Evolutionary conservation across 371 early-diverging fungal species (phyloP).

Genomic region (Apophysomyces sp.): DNA sequence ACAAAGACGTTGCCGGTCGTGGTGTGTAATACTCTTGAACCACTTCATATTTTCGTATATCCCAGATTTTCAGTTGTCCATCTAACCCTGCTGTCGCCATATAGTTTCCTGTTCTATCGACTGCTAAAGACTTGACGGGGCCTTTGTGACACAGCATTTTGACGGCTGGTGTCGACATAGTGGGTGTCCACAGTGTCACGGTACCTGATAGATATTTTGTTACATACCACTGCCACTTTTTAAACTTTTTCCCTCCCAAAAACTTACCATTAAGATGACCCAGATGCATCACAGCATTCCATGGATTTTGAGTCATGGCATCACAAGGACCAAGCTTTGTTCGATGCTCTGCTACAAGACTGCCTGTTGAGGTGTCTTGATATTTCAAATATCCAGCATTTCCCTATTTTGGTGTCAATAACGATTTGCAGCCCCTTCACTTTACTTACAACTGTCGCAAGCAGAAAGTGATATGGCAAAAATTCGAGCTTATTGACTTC

Average conservation of each 20-base stretch:
- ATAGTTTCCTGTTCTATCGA: slow-evolving; percentile 85
- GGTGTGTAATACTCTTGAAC: slow-evolving; percentile 81
- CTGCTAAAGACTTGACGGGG: slow-evolving; percentile 83
- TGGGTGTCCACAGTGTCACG: slow-evolving; percentile 96
- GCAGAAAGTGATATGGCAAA: slow-evolving; percentile 96
- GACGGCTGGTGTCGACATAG: slow-evolving; percentile 77
- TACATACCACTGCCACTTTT: background rate
- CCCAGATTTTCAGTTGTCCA: slow-evolving; percentile 94
- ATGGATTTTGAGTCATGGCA: slow-evolving; percentile 90
- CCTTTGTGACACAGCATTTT: slow-evolving; percentile 95
- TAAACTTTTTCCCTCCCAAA: background rate
- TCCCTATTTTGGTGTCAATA: slow-evolving; percentile 44
- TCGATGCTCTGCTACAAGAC: slow-evolving; percentile 79
- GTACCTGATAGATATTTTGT: slow-evolving; percentile 30
- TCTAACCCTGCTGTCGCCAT: slow-evolving; percentile 96
- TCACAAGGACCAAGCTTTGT: slow-evolving; percentile 81
- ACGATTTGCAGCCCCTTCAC: background rate
- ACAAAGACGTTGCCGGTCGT: slow-evolving; percentile 71
- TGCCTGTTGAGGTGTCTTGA: slow-evolving; percentile 97
- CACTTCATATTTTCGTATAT: slow-evolving; percentile 86
- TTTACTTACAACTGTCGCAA: slow-evolving; percentile 73
- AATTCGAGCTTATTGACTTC: slow-evolving; percentile 88
- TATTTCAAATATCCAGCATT: slow-evolving; percentile 87
- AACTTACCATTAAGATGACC: slow-evolving; percentile 86
- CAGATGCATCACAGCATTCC: slow-evolving; percentile 91